Base-by-base conservation (phyloP, 148 eudicot genomes). In the Heliamphora exappendiculata region DNA sequence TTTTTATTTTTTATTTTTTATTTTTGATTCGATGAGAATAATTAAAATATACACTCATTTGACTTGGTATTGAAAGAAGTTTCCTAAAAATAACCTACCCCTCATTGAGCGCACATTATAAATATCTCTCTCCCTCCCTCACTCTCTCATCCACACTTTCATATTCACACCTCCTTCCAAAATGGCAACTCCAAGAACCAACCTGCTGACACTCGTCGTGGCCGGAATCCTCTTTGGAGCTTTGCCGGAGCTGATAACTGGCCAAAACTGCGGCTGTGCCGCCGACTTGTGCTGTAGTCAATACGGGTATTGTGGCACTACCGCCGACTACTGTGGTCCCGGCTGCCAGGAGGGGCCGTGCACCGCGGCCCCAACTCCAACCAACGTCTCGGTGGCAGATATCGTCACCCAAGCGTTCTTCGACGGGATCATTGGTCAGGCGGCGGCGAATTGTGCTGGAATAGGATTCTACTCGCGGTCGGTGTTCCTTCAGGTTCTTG, bases 301-400 rank as follows among this genome's bases (percentile, higher is more conserved):
- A 42, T 87, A 45, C 29, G 89, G 89, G 14, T 89, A 70, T 67
- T 89, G 92, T 63, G 92, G 92, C 17, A 76, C 75, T 1, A 45
- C 78, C n/a, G 31, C 63, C 10, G 92, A 64, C 9, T 83, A 89
- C 41, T 89, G 92, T 34, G 92, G 92, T 2, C 39, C 78, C 0
- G 92, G 92, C 41, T 89, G 92, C 66, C 80, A 54, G 41, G 57
- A 28, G 17, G 92, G 92, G 0, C 90, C 92, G 31, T 87, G 90
- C 50, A 24, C 54, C 1, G 11, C 84, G 10, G 50, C 80, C 0
- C 66, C 74, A 10, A 57, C 33, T 0, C 67, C 76, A 41, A 73
- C 76, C 8, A 78, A 42, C 8, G 67, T 24, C 11, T 44, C 70
- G 1, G 92, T 89, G 41, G 9, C 86, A 2, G 80, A 76, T 22